Evolutionary conservation across 306 rosid species (phyloP).

Genomic region (Acacia acuminata): DNA sequence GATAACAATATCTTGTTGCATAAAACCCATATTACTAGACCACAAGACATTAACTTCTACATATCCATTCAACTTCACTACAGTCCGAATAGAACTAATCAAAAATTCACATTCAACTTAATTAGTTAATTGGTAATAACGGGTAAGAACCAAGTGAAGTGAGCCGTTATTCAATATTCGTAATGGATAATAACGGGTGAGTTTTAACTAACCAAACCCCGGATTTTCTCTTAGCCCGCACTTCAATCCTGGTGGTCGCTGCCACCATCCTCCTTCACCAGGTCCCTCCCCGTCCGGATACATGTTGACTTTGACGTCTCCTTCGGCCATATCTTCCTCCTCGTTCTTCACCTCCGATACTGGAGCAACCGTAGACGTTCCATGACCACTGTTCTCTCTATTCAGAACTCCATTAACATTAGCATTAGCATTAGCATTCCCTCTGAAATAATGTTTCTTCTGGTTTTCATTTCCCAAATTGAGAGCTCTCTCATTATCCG

Average conservation of each 20-base stretch:
- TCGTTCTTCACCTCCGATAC: conserved; percentile 46
- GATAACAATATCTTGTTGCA: not conserved
- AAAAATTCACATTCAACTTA: conserved; percentile 7
- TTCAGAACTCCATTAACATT: conserved; percentile 32
- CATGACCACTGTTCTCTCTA: conserved; percentile 43
- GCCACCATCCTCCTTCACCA: conserved; percentile 53
- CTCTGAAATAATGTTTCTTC: conserved; percentile 44
- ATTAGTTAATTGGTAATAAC: not conserved
- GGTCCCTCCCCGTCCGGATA: conserved; percentile 47
- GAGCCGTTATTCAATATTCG: not conserved
- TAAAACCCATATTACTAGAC: not conserved
- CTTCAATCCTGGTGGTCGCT: conserved; percentile 51
- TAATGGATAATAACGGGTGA: not conserved
- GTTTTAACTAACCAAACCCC: conserved; percentile 59
- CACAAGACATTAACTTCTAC: not conserved
- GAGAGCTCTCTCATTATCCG: conserved; percentile 38
- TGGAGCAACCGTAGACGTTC: conserved; percentile 44
- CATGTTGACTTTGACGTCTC: conserved; percentile 47
- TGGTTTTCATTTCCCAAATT: conserved; percentile 12
- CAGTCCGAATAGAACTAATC: not conserved
- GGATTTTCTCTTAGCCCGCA: conserved; percentile 74
- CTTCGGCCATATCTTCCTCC: conserved; percentile 37
- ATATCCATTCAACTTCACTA: conserved; percentile 4
- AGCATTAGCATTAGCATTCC: conserved; percentile 40
- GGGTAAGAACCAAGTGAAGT: not conserved